phyloP scores from a whole-genome alignment of 805 yeast species.

The Candida nonsorbophila region DNA sequence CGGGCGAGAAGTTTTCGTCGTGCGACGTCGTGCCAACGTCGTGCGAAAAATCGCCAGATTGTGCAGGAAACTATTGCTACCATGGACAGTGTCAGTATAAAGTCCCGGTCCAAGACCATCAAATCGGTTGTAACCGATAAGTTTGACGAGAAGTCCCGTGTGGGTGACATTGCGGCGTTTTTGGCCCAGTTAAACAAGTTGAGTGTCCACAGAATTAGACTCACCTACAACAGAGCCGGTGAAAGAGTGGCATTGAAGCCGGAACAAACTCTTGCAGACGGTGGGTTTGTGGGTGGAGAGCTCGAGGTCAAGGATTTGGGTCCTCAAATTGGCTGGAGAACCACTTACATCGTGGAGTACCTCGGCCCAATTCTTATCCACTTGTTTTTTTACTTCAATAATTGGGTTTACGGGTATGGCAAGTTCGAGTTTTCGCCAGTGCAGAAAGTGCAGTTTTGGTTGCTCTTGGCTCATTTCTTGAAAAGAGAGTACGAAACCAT shows the following conservation, averaged over 20 bases:
- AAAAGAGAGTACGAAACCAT: slow-evolving; percentile 89
- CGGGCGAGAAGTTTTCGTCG: no score
- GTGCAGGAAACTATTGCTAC: neutral
- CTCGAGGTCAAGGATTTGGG: slow-evolving; percentile 84
- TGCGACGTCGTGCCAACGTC: no score
- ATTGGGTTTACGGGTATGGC: slow-evolving; percentile 6
- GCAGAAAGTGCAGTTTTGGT: slow-evolving; percentile 48
- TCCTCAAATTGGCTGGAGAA: slow-evolving; percentile 86
- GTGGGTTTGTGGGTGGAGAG: slow-evolving; percentile 35
- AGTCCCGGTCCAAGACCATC: slow-evolving; percentile 57
- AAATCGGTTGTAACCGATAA: slow-evolving; percentile 43
- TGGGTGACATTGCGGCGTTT: slow-evolving; percentile 37
- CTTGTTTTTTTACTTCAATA: slow-evolving; percentile 39
- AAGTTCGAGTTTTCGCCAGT: slow-evolving; percentile 40
- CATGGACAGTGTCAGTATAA: slow-evolving; percentile 47
- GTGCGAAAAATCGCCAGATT: neutral
- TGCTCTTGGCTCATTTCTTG: slow-evolving; percentile 69
- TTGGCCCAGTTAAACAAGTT: slow-evolving; percentile 43
- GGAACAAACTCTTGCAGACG: slow-evolving; percentile 40
- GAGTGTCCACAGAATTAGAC: slow-evolving; percentile 20
- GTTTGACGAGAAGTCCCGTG: slow-evolving; percentile 23
- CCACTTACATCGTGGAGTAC: slow-evolving; percentile 86
- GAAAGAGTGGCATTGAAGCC: slow-evolving; percentile 41
- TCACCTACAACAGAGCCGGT: slow-evolving; percentile 13
- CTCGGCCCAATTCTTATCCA: slow-evolving; percentile 85